Evolutionary conservation across 1,139 yeast genomes (phyloP), one percentile per base, ranked within the genome.

Genomic region (Lodderomyces elongisporus): DNA sequence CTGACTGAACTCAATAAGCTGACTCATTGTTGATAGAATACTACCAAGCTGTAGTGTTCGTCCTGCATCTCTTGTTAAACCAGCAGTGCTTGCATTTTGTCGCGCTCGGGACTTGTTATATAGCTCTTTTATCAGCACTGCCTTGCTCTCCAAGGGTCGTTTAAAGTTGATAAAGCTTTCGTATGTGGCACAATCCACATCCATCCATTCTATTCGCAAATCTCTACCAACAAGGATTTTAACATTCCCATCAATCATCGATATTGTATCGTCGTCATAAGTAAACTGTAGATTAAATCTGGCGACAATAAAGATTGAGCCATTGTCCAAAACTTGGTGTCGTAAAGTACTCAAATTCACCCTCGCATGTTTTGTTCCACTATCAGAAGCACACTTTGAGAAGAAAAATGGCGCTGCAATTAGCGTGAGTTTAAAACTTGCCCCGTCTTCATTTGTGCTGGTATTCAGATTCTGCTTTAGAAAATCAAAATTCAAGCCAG

Each of bases 1-100:
- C 33, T 67, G 52, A 16, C 81, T 69, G 46, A 72, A 79, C 18
- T 69, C 65, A 79, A 83, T 79, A 36, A 83, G 58, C 20, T 82
- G 77, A 38, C 74, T 70, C 46, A 85, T 66, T 40, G 75, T 75
- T 1, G 85, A 69, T 84, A 85, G 79, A 2, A 81, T 80, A 54
- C 84, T 93, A 30, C 87, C 73, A 3, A 84, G 74, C 53, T 85
- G 91, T 59, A 85, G 56, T 22, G 79, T 66, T 34, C 89, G 61
- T 75, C 83, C 70, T 3, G 85, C 79, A 23, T 69, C 66, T 31
- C 73, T 78, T 33, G 74, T 75, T n/a, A 82, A 56, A 0, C 94
- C 94, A 41, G 73, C 74, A 35, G 73, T 54, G 2, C 47, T 31
- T 1, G 59, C 40, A 27, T 47, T 43, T 30, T 51, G 48, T 7